Conservation (phyloP, 768 basidiomycete genomes). For the Brasilioporus rufonigricans region DNA sequence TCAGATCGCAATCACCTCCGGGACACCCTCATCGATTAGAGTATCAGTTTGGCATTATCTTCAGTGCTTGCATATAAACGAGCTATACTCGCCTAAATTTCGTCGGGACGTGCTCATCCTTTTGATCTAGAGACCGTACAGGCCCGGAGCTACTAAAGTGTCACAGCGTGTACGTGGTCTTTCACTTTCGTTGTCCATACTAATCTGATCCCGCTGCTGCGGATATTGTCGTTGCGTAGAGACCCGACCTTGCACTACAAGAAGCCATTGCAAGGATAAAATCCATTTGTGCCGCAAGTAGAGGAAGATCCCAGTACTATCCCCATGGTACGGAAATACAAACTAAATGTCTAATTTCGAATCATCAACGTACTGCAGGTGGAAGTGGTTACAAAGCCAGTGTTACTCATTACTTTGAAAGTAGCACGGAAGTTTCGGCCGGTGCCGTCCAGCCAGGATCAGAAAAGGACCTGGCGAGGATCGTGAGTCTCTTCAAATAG, state of each 20-base stretch:
- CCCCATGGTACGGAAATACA: conserved; percentile 1
- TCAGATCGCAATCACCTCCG: no score
- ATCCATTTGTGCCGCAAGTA: neutral
- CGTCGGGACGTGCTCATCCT: neutral
- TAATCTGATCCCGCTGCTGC: neutral
- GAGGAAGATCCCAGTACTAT: conserved; percentile 8
- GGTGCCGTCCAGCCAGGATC: conserved; percentile 16
- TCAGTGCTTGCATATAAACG: neutral
- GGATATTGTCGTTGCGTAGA: neutral
- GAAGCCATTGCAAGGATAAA: conserved; percentile 2
- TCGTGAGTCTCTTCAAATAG: conserved; percentile 2
- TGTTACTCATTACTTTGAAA: conserved; percentile 12
- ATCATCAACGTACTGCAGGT: neutral
- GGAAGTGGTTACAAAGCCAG: conserved; percentile 15
- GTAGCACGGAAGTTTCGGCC: conserved; percentile 8
- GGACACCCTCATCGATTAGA: no score
- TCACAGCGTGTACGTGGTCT: neutral
- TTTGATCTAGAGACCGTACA: neutral
- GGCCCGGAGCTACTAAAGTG: neutral
- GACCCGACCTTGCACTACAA: neutral
- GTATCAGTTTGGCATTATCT: no score
- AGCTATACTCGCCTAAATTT: neutral
- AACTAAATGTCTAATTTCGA: neutral
- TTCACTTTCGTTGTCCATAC: neutral
- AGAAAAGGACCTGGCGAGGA: conserved; percentile 2